These are phyloP conservation scores for Amniculicola lignicola DNA, from an alignment of 495 filamentous ascomycete species.

Conservation along the genomic window DNA sequence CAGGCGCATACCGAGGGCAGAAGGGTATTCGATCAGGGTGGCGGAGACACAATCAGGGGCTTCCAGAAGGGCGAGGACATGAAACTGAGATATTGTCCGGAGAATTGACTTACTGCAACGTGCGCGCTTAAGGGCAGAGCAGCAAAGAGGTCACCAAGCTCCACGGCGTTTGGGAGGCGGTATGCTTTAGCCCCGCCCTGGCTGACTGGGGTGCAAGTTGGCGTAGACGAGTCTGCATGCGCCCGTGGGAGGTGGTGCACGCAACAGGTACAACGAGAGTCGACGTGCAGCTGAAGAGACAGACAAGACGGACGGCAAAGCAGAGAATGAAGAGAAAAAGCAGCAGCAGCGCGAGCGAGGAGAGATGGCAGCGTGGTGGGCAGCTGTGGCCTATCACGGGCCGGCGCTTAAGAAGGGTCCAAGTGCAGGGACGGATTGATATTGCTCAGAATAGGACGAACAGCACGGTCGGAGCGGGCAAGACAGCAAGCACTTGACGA, in stretches of 20 bases:
- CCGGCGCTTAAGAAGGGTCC: slow-evolving; percentile 31
- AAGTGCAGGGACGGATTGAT: slow-evolving; percentile 29
- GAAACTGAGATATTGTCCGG: slow-evolving; percentile 29
- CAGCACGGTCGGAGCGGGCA: slow-evolving; percentile 10
- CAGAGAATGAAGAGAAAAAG: slow-evolving; percentile 23
- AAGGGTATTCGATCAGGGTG: slow-evolving; percentile 27
- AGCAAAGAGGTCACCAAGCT: slow-evolving; percentile 23
- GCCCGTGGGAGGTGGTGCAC: slow-evolving; percentile 26
- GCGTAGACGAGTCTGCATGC: slow-evolving; percentile 34
- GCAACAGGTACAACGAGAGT: slow-evolving; percentile 28
- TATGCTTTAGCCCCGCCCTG: slow-evolving; percentile 36
- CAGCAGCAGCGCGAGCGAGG: slow-evolving; percentile 20
- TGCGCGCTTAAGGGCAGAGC: slow-evolving; percentile 34
- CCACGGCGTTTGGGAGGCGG: slow-evolving; percentile 24
- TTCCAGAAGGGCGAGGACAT: slow-evolving; percentile 21
- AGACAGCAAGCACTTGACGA: slow-evolving; percentile 21
- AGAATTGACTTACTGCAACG: slow-evolving; percentile 30
- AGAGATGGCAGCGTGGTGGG: slow-evolving; percentile 15
- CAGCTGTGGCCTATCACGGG: slow-evolving; percentile 23
- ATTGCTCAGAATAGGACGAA: slow-evolving; percentile 33
- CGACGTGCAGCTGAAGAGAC: slow-evolving; percentile 27
- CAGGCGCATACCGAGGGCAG: slow-evolving; percentile 25
- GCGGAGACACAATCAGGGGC: slow-evolving; percentile 22
- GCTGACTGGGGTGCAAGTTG: slow-evolving; percentile 28
- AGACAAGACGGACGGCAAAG: slow-evolving; percentile 11